Evolutionary conservation across 129 eudicot genomes (phyloP), one percentile per base, ranked within the genome.

Genomic region (Pseudognaphalium luteoalbum): DNA sequence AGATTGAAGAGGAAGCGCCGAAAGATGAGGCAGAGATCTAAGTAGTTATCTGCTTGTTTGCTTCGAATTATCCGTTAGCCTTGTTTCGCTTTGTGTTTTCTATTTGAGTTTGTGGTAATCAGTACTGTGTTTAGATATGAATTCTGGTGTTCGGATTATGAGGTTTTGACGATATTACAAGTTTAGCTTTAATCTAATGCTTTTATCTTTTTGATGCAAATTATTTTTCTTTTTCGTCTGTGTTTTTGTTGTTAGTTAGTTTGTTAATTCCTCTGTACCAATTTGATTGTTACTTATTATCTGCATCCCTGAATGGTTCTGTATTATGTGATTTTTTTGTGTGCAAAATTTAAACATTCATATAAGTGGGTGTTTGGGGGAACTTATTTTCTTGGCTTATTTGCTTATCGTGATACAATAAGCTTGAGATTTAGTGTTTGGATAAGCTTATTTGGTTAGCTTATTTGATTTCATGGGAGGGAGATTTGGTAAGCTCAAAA

Each of bases 11-110:
- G 89, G 86, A 85, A 85, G 89, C 86, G 89, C 56, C 81, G 89
- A 82, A 85, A 85, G 89, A 85, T 85, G 89, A 82, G 89, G 22
- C 89, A 85, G 82, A 85, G 89, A 85, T 85, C 86, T 42, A 85
- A 81, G 86, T 85, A 78, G 54, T 47, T 47, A 60, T 59, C n/a
- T 68, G 80, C 51, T 60, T 37, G 56, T 66, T 28, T 4, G 8
- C 19, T 70, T 66, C 19, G 59, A 73, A n/a, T 22, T 20, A 72
- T 44, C 41, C 54, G 33, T 78, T 65, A 41, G 57, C 32, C 30
- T 70, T 15, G 10, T 17, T 29, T 63, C 11, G 32, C 19, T 29
- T 65, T 16, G 21, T 56, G 20, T 57, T 39, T 16, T 58, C 6
- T 56, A 4, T 72, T 60, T 47, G 66, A 29, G 28, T 37, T 59